Base-by-base conservation (phyloP, 192 early-diverging fungal genomes). In the Coemansia biformis region DNA sequence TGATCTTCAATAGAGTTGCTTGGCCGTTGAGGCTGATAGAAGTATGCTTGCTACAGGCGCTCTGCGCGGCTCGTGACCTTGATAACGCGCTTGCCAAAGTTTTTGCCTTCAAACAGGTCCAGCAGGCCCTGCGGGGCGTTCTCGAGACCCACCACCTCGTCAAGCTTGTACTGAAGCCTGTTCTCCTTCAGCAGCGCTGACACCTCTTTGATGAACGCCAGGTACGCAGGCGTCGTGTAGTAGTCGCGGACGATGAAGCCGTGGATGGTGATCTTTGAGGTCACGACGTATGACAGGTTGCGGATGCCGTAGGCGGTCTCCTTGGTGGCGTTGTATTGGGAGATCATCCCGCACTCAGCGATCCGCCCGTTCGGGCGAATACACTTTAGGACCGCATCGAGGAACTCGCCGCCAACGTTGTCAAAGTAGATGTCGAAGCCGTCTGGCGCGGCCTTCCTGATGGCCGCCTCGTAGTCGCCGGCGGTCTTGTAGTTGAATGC, bases 401-500 rank as follows among this genome's bases (percentile, higher is more conserved):
- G 74, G 46, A 78, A 79, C 62, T 86, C 82, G 29, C 90, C 92
- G 38, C 85, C 87, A 19, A 92, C 87, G 35, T 87, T 80, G 43
- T 93, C 89, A 66, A 83, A 91, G 57, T 92, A 92, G 15, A 92
- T 79, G 52, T 94, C 91, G 43, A 94, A 79, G 32, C 92, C 90
- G 9, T 87, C 62, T 21, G 90, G 90, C 28, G 81, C 82, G 2
- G 70, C 57, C 59, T 81, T 57, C 28, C 47, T 69, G 16, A 95
- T 80, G 15, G 76, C 79, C 0, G 52, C 60, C 1, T 57, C 45
- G 16, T 61, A 41, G 31, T 57, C 48, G n/a, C 69, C 76, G 7
- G 66, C 76, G 3, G 80, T 90, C 66, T 92, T 96, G 84, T 96
- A 96, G 78, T 96, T 96, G 78, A 96, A 87, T 11, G 78, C 93